Base-by-base conservation (phyloP, 345 rosid genomes). In the Hibiscus tridactylites region DNA sequence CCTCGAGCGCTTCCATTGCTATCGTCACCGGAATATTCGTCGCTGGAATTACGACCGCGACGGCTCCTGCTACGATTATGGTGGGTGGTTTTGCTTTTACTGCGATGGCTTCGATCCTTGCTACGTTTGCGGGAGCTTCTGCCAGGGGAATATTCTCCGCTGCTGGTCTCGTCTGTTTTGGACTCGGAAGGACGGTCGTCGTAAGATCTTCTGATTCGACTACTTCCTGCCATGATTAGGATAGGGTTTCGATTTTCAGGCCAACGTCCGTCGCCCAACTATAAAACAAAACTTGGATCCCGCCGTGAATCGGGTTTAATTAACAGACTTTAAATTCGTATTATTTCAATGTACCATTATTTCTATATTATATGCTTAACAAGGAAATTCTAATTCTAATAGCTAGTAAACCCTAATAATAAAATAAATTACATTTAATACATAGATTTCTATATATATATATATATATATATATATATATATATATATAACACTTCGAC, bases 1-100 rank as follows among this genome's bases (percentile, higher is more conserved):
- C 80, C 83, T 50, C 77, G 75, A 6, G 79, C 84, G 37, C 85
- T 80, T 26, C 66, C 83, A 52, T 79, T 79, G 53, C 84, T 73
- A 61, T 80, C 86, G 16, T 76, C 80, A 62, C 58, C 75, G 5
- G 71, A 52, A 56, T 6, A 37, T 8, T 72, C 72, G 44, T 69
- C 69, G 17, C 61, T 72, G 50, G 75, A 77, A 69, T 49, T 70
- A 56, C 7, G 61, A 47, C 64, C 71, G n/a, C 85, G 71, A 9
- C 77, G 73, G 65, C 81, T 68, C 29, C 77, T 71, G 63, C 88
- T 77, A 54, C 78, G 76, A 57, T 86, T 76, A 58, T 72, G 76
- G 64, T 56, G 76, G 63, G 81, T 75, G 73, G 76, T 74, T 56
- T 63, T 76, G 62, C 78, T 46, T 53, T 70, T 50, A 21, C 78